Percentiles rank a stretch among this genome's conserved stretches.
Conservation (phyloP, 2,329 filamentous ascomycete species). For the Botrytis squamosa region DNA sequence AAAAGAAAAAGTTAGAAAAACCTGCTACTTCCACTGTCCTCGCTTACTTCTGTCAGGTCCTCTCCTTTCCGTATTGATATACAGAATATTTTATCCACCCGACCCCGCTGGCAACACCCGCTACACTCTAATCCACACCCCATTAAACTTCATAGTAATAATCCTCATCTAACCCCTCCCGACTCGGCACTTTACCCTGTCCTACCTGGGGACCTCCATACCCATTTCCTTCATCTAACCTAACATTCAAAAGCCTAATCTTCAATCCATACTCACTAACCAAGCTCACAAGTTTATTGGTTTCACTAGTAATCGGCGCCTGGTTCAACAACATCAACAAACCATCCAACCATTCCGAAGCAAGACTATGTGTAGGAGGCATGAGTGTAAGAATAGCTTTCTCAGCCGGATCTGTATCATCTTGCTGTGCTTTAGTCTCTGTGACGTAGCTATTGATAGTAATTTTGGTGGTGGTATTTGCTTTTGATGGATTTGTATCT, state of each 20-base stretch:
- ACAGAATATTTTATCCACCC: neutral
- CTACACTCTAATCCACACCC: neutral
- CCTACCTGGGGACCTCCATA: conserved; percentile 58
- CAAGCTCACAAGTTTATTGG: conserved; percentile 81
- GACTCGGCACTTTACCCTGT: conserved; percentile 72
- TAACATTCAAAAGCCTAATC: conserved; percentile 86
- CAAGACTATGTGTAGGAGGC: conserved; percentile 75
- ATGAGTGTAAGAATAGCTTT: conserved; percentile 77
- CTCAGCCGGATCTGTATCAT: conserved; percentile 53
- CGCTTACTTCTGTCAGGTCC: neutral
- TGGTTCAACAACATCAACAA: conserved; percentile 93
- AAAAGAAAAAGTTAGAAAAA: neutral
- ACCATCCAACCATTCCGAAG: conserved; percentile 96
- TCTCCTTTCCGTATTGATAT: neutral
- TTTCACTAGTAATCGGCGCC: conserved; percentile 94
- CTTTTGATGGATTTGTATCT: conserved; percentile 34
- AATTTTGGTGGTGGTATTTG: conserved; percentile 68
- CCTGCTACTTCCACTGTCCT: neutral
- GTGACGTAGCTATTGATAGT: conserved; percentile 75
- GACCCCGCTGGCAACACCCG: neutral
- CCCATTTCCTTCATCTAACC: conserved; percentile 74
- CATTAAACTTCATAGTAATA: conserved; percentile 70
- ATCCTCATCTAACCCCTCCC: conserved; percentile 85
- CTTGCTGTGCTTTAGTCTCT: conserved; percentile 35
- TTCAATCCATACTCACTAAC: conserved; percentile 90